A percentile compares a stretch with the other conserved stretches of the same genome.
phyloP scores from a whole-genome alignment of 148 eudicot species.

The Rhododendron simsii region DNA sequence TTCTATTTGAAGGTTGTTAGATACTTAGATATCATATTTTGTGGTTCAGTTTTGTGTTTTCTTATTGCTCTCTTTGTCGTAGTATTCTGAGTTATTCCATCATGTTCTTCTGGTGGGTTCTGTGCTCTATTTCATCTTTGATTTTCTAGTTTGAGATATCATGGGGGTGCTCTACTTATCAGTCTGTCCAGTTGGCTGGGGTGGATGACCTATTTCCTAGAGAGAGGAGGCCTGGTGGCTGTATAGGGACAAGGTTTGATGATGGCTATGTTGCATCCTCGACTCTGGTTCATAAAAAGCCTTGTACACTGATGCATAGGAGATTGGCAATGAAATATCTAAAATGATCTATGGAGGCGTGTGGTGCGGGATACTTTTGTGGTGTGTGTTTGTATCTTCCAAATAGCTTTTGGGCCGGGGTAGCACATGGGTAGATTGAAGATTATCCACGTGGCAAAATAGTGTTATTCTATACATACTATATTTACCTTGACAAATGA shows the following conservation, averaged over 20 bases:
- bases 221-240: not conserved
- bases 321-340: not conserved
- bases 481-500: not conserved
- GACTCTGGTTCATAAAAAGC: not conserved
- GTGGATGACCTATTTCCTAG: not conserved
- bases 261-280: not conserved
- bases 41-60: not conserved
- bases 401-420: not conserved
- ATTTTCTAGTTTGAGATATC: not conserved
- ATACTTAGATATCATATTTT: not conserved
- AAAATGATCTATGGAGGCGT: not conserved
- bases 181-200: not conserved
- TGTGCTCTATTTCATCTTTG: not conserved
- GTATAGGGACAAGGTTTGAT: not conserved
- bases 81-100: not conserved
- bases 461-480: not conserved
- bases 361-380: not conserved
- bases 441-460: not conserved
- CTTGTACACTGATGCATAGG: not conserved
- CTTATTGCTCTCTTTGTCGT: not conserved
- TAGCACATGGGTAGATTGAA: not conserved
- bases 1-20: not conserved
- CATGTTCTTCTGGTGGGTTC: not conserved
- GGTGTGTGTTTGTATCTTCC: not conserved
- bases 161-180: not conserved